phyloP scores from a whole-genome alignment of 345 rosid species.

The Garcia nutans region DNA sequence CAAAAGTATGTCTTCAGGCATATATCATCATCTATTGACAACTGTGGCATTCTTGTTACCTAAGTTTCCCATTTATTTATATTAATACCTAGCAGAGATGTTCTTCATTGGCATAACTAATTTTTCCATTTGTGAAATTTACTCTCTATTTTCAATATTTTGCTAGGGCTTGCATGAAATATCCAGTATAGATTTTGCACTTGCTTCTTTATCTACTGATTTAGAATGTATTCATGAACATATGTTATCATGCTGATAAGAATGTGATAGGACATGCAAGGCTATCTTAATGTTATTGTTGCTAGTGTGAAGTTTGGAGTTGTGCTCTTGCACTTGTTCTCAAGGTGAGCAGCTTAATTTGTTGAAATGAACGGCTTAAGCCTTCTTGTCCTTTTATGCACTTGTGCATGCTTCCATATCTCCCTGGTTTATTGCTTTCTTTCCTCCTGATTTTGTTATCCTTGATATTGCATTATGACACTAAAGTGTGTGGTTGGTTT shows the following conservation, averaged over 20 bases:
- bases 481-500: neutral
- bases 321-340: neutral
- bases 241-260: constrained; percentile 4
- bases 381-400: neutral
- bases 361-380: neutral
- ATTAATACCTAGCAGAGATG: no score
- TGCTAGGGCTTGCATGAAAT: neutral
- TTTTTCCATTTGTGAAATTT: neutral
- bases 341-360: neutral
- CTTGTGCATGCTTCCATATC: neutral
- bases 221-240: neutral
- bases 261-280: neutral
- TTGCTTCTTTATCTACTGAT: neutral
- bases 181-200: neutral
- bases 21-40: neutral
- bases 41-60: neutral
- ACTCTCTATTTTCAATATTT: neutral
- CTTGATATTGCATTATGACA: neutral
- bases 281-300: neutral
- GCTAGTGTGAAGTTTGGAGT: neutral
- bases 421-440: neutral
- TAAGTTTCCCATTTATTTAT: neutral
- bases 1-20: constrained; percentile 2
- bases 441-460: constrained; percentile 1
- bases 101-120: neutral